phyloP scores from a whole-genome alignment of 2,329 filamentous ascomycete genomes.

The Aureobasidium sp. region DNA sequence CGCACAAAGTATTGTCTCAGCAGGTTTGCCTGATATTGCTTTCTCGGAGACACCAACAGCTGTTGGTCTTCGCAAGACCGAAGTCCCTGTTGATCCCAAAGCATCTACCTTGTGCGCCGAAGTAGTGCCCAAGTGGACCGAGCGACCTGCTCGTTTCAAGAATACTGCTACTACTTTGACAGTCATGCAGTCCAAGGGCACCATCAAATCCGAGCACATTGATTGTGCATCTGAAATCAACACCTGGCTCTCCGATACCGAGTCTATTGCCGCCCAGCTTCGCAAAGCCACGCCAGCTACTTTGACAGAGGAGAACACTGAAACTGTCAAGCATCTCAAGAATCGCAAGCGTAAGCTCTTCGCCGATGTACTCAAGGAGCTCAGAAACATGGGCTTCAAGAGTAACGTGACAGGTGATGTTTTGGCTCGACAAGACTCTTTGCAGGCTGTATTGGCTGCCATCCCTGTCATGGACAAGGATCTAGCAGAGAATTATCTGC shows the following conservation, averaged over 20 bases:
- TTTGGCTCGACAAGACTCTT: slow-evolving; percentile 64
- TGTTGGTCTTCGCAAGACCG: slow-evolving; percentile 4
- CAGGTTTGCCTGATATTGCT: slow-evolving; percentile 19
- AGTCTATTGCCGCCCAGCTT: slow-evolving; percentile 48
- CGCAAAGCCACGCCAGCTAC: slow-evolving; percentile 73
- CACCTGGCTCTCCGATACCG: slow-evolving; percentile 15
- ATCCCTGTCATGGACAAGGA: slow-evolving; percentile 29
- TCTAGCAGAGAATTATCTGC: slow-evolving; percentile 63
- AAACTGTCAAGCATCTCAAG: slow-evolving; percentile 80
- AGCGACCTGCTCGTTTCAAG: slow-evolving; percentile 57
- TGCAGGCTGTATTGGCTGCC: slow-evolving; percentile 62
- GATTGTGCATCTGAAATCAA: slow-evolving; percentile 42
- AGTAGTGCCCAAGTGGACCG: slow-evolving; percentile 28
- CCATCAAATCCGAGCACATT: slow-evolving; percentile 45
- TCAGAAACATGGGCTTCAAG: slow-evolving; percentile 84
- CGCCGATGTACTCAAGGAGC: slow-evolving; percentile 73
- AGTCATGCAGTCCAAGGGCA: slow-evolving; percentile 64
- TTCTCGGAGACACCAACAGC: neutral
- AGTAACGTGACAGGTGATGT: slow-evolving; percentile 71
- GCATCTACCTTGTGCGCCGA: neutral
- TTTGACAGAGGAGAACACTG: slow-evolving; percentile 83
- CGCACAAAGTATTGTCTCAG: slow-evolving; percentile 52
- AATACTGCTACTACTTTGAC: slow-evolving; percentile 62
- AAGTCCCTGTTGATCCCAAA: neutral
- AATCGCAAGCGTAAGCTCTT: slow-evolving; percentile 83